Base-by-base conservation (phyloP, 129 eudicot species). In the Pulicaria dysenterica region DNA sequence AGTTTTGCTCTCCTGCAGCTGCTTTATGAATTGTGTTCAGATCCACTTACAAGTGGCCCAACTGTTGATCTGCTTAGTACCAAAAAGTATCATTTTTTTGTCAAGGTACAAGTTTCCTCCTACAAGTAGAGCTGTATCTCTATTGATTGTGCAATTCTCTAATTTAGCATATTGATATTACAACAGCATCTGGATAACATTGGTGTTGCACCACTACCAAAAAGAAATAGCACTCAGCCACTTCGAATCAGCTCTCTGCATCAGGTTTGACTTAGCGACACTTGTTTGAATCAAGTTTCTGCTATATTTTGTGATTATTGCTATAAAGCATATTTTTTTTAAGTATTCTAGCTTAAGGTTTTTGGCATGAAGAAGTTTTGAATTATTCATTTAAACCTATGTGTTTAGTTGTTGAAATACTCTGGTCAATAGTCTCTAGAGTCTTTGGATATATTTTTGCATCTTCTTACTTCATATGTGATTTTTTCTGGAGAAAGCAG, bases 211-310 rank as follows among this genome's bases (percentile, higher is more conserved):
- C 89, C 91, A 63, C 91, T 95, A 46, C 99, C 99, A 61, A 88
- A 80, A 80, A 86, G 99, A 81, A 94, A 79, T 75, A 74, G 37
- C 82, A 68, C 80, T 13, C 99, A 90, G 81, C 85, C 97, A 69
- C 86, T 86, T 73, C 97, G 99, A n/a, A 95, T 90, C 76, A 90
- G 99, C 89, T 86, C 97, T 36, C 87, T 91, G 59, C 99, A 95
- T 91, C 93, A 90, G 99, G 99, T 95, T 58, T 58, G 39, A 70
- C 31, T 40, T 54, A 36, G 11, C 64, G 39, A 16, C 31, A 24
- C 31, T 24, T 24, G 31, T 24, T 24, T 24, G 31, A 24, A 24
- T 24, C 31, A 24, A 24, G 31, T 24, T 24, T 24, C 31, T 17
- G 9, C 58, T 34, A 47, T 38, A 59, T 39, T 16, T 49, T 69